Base-by-base conservation (phyloP, 148 eudicot species). In the Fallopia convolvulus region DNA sequence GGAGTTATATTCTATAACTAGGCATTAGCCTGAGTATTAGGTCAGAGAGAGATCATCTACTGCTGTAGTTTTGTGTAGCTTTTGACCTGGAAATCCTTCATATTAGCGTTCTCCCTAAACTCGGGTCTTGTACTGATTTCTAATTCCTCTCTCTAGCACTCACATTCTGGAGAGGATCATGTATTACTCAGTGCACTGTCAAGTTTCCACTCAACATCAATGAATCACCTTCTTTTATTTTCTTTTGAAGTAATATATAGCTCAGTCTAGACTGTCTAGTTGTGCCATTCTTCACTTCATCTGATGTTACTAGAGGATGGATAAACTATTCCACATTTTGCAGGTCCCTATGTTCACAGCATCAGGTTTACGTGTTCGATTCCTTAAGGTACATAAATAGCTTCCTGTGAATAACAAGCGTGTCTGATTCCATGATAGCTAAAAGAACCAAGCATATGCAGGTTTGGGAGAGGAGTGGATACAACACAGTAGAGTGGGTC, bases 331-430 rank as follows among this genome's bases (percentile, higher is more conserved):
- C 23, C 42, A 21, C 21, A 12, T 78, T 70, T 80, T 71, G 79
- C 89, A 94, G 99, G 99, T 94, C 71, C 99, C 99, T 50, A 95
- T 95, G 99, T 95, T 95, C 81, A 95, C 99, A 52, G 99, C 99
- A 79, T 95, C 99, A 81, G 99, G 99, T 70, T 65, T 95, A 78
- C 94, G 99, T 63, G 99, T 95, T 76, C 97, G 99, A 63, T 92
- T 94, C 77, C 97, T 94, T 30, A 92, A 94, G 94, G 97, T 94
- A 88, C 23, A 18, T 77, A 63, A 30, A 30, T 33, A 13, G 44
- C 72, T 66, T 33, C 44, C 44, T 66, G 15, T 66, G 40, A 3
- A 21, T 33, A 6, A 32, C 70, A 12, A 12, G 18, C 12, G 5
- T 30, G 32, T 3, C 11, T 63, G 4, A 1, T 63, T 63, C 70